Conservation (phyloP, 164 flowering plant species). For the Litsea cubeba region DNA sequence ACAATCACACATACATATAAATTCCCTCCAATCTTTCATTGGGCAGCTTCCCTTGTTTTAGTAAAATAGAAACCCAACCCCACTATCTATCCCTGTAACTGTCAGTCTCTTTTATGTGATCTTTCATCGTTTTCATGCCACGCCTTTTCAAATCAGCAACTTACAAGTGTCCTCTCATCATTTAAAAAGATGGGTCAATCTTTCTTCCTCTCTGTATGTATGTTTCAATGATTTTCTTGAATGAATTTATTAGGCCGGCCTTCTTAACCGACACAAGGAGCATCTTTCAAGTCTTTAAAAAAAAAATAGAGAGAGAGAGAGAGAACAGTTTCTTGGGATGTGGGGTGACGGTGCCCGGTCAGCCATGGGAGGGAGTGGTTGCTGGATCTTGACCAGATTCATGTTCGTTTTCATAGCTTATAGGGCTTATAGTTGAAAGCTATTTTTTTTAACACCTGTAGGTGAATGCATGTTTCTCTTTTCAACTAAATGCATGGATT, state of each 20-base stretch:
- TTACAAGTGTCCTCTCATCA: neutral
- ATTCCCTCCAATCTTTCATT: neutral
- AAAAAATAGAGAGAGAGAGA: neutral
- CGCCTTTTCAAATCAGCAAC: neutral
- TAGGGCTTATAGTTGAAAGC: neutral
- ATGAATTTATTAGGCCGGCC: neutral
- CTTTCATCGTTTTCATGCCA: neutral
- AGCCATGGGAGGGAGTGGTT: neutral
- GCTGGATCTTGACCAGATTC: conserved; percentile 6
- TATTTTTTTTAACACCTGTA: neutral
- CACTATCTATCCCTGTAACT: neutral
- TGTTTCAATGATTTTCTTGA: neutral
- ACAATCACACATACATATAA: neutral
- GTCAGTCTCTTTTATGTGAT: neutral
- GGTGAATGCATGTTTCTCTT: neutral
- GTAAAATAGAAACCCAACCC: neutral
- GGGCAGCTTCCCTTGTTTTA: neutral
- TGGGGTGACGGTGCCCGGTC: neutral
- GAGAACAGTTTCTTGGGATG: neutral
- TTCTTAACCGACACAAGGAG: neutral
- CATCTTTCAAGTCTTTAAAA: neutral
- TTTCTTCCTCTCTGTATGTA: neutral
- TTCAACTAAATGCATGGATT: neutral
- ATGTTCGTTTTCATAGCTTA: neutral
- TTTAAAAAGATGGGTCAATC: neutral